Percentiles rank a stretch among this genome's conserved stretches.
These are phyloP conservation scores for Boletus vinaceobasis DNA, from an alignment of 768 basidiomycete genomes.

Conservation along the genomic window DNA sequence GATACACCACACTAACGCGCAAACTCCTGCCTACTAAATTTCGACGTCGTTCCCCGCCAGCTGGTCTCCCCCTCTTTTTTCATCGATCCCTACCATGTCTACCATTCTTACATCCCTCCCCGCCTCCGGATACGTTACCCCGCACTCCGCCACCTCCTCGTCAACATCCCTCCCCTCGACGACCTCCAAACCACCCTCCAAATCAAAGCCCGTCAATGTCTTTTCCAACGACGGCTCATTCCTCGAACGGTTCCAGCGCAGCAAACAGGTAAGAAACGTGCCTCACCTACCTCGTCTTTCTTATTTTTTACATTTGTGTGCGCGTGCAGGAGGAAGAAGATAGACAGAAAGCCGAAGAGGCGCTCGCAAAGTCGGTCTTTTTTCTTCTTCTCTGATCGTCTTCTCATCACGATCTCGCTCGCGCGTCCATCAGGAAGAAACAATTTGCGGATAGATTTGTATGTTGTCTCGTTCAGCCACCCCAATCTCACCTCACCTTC, in stretches of 20 bases:
- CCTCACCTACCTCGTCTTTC: neutral
- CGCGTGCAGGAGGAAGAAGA: conserved; percentile 53
- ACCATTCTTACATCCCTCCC: neutral
- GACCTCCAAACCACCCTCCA: conserved; percentile 21
- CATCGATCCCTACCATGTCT: conserved; percentile 10
- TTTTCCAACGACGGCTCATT: conserved; percentile 72
- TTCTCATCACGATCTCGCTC: neutral
- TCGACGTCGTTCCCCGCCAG: neutral
- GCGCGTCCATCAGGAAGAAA: conserved; percentile 47
- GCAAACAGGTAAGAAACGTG: conserved; percentile 34
- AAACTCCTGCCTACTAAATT: no score
- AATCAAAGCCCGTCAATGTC: conserved; percentile 52
- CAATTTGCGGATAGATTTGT: conserved; percentile 62
- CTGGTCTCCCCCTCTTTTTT: neutral
- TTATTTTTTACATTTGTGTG: neutral
- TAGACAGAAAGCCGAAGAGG: conserved; percentile 51
- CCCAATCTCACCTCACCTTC: neutral
- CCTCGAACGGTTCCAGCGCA: conserved; percentile 41
- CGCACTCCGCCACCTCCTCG: neutral
- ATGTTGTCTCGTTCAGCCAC: conserved; percentile 23
- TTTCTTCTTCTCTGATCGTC: neutral
- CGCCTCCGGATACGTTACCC: neutral
- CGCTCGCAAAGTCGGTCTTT: conserved; percentile 44
- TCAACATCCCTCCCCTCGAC: neutral
- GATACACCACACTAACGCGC: no score